phyloP scores from a whole-genome alignment of 1,139 yeast species.

The Yamadazyma dushanensis region DNA sequence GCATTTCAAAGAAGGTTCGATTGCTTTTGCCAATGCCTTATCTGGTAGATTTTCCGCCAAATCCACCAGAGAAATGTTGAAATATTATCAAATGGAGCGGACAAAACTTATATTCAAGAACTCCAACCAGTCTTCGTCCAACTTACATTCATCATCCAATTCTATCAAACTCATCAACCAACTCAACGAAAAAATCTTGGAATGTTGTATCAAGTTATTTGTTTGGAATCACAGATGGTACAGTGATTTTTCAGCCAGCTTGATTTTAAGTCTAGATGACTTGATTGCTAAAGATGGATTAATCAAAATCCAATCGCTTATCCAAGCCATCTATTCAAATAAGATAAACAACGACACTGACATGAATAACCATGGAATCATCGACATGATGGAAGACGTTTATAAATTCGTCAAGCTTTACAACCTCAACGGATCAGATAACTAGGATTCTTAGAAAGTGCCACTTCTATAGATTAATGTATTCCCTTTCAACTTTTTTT shows the following conservation, averaged over 20 bases:
- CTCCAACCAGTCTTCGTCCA: constrained; percentile 21
- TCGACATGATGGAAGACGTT: constrained; percentile 56
- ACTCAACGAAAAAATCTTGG: constrained; percentile 63
- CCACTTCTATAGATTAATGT: not conserved
- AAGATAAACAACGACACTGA: constrained; percentile 22
- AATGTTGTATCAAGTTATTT: constrained; percentile 68
- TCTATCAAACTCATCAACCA: constrained; percentile 40
- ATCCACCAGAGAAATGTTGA: constrained; percentile 73
- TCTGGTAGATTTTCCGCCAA: constrained; percentile 78
- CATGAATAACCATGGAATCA: constrained; percentile 51
- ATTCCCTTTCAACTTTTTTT: not conserved
- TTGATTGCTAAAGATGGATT: constrained; percentile 77
- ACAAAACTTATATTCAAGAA: constrained; percentile 35
- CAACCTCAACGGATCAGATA: constrained; percentile 41
- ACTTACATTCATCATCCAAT: constrained; percentile 28
- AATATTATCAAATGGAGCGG: constrained; percentile 56
- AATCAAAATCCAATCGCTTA: constrained; percentile 70
- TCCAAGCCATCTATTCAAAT: constrained; percentile 68
- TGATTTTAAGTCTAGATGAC: constrained; percentile 55
- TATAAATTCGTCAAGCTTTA: constrained; percentile 52
- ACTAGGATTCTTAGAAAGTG: too few relatives aligned
- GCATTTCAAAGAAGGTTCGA: constrained; percentile 76
- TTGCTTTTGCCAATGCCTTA: constrained; percentile 79
- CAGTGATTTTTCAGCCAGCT: constrained; percentile 76
- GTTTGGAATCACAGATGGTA: constrained; percentile 99